Percentiles rank a stretch among this genome's conserved stretches.
phyloP scores from a whole-genome alignment of 140 eudicot species.

The Ambrosia hybrid region DNA sequence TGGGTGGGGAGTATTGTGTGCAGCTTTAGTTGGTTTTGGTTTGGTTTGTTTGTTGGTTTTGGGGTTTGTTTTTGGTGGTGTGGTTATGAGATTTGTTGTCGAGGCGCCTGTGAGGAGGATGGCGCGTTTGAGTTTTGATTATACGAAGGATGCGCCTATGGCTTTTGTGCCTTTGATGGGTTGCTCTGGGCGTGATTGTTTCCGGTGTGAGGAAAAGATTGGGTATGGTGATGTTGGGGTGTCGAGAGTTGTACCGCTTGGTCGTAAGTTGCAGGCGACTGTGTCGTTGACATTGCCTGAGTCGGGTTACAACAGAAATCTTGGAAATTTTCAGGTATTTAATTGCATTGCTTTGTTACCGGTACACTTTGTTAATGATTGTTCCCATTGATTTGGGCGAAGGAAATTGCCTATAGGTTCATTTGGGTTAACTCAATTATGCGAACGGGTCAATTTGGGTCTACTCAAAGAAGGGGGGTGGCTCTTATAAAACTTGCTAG shows the following conservation, averaged over 20 bases:
- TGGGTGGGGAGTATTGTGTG: slow-evolving; percentile 71
- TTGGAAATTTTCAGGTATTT: slow-evolving; percentile 88
- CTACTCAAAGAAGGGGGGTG: not conserved
- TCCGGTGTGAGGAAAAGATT: slow-evolving; percentile 34
- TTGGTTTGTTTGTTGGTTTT: slow-evolving; percentile 53
- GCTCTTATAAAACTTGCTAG: not conserved
- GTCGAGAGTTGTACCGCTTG: slow-evolving; percentile 47
- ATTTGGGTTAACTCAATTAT: too few species aligned
- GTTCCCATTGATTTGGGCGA: too few species aligned
- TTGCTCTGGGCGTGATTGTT: slow-evolving; percentile 29
- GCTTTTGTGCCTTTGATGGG: slow-evolving; percentile 65
- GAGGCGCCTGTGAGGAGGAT: slow-evolving; percentile 57
- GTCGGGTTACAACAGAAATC: slow-evolving; percentile 81
- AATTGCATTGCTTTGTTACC: not conserved
- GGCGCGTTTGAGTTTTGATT: slow-evolving; percentile 65
- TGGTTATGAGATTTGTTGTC: slow-evolving; percentile 43
- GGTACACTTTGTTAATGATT: too few species aligned
- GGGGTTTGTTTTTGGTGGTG: slow-evolving; percentile 62
- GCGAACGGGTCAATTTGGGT: too few species aligned
- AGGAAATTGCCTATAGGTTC: too few species aligned
- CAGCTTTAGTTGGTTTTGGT: slow-evolving; percentile 52
- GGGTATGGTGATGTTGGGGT: slow-evolving; percentile 32
- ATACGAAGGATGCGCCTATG: slow-evolving; percentile 55
- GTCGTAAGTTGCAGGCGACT: slow-evolving; percentile 64
- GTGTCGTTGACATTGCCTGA: slow-evolving; percentile 74